Evolutionary conservation across 768 basidiomycete species (phyloP).

Genomic region (Tylopilus intermedius): DNA sequence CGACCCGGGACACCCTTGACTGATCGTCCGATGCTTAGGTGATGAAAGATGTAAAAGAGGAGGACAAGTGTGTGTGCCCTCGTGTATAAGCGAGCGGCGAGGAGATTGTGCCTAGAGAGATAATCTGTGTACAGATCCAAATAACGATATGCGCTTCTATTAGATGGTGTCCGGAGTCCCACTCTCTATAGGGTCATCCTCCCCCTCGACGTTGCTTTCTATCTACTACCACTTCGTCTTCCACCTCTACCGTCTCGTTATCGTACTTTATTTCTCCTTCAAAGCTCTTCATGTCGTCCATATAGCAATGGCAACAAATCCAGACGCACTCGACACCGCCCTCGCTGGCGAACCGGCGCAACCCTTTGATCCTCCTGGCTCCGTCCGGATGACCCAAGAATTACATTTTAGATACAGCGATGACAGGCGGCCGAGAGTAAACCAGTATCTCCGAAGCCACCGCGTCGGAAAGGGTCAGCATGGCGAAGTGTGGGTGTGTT

Average conservation of each 20-base stretch:
- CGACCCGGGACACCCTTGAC: conserved; percentile 25
- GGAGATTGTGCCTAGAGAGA: not conserved
- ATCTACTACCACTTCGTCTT: conserved; percentile 17
- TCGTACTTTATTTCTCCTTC: conserved; percentile 5
- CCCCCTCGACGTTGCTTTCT: conserved; percentile 20
- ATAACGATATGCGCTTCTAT: conserved; percentile 3
- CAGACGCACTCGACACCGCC: conserved; percentile 21
- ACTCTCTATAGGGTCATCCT: conserved; percentile 11
- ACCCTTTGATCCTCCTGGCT: conserved; percentile 37
- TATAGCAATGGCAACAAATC: conserved; percentile 22
- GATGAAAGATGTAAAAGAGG: conserved; percentile 46
- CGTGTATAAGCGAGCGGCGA: conserved; percentile 16
- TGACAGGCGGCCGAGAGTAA: conserved; percentile 53
- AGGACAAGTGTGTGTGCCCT: conserved; percentile 43
- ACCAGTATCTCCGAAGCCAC: conserved; percentile 77
- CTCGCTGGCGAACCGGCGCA: conserved; percentile 35
- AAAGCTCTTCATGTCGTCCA: conserved; percentile 25
- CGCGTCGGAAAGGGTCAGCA: conserved; percentile 86
- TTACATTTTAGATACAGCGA: conserved; percentile 39
- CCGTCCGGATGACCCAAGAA: conserved; percentile 47
- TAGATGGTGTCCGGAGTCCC: conserved; percentile 31
- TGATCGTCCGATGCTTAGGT: conserved; percentile 35
- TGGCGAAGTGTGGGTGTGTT: conserved; percentile 80
- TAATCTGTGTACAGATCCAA: not conserved
- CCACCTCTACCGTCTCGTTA: conserved; percentile 16